Conservation (phyloP, 176 grass and related monocot genomes). For the Eragrostis curvula region DNA sequence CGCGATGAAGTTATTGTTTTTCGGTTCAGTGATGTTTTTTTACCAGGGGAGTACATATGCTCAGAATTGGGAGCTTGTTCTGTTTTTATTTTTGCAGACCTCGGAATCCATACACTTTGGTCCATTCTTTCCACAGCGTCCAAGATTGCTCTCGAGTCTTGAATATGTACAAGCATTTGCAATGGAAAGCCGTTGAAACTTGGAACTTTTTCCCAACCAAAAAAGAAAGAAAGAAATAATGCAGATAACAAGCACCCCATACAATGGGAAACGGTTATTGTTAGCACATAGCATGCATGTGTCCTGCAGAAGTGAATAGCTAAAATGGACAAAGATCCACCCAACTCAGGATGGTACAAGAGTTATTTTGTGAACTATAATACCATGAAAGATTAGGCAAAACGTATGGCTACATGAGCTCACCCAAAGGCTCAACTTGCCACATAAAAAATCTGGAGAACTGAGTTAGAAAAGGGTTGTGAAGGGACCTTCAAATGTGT, state of each 20-base stretch:
- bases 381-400: background rate
- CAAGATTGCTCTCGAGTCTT: too few relatives aligned
- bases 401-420: background rate
- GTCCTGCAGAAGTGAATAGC: background rate
- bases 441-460: background rate
- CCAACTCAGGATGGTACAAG: background rate
- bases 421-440: background rate
- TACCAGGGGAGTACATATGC: background rate
- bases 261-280: background rate
- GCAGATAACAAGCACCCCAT: background rate
- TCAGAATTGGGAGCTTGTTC: too few relatives aligned
- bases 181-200: background rate
- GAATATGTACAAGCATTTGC: background rate
- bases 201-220: background rate
- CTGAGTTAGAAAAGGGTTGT: background rate
- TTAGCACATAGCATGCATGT: background rate
- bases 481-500: background rate
- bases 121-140: too few relatives aligned
- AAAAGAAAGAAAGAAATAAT: background rate
- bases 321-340: background rate
- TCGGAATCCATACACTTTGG: too few relatives aligned
- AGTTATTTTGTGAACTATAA: background rate
- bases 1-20: background rate
- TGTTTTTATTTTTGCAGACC: too few relatives aligned
- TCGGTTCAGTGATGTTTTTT: too few relatives aligned